Conservation (phyloP, 176 grass and related monocot species). For the Hordeum marinum region DNA sequence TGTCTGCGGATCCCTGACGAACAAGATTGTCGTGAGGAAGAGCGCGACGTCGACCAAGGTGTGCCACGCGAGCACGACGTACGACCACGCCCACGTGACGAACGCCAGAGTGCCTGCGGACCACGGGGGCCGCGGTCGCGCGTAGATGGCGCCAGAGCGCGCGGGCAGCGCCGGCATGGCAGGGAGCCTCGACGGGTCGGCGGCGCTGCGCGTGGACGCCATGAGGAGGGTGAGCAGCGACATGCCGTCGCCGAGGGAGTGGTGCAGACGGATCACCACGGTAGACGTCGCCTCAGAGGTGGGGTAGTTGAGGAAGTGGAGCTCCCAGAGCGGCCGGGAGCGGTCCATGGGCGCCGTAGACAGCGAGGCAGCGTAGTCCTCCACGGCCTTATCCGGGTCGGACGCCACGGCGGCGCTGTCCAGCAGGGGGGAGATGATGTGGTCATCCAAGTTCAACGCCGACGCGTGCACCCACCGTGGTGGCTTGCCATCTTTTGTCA, state of each 20-base stretch:
- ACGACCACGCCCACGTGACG: too few species aligned
- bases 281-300: background rate
- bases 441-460: conserved; percentile 37
- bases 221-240: background rate
- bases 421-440: conserved; percentile 26
- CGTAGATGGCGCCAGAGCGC: too few species aligned
- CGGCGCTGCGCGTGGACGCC: background rate
- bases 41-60: too few species aligned
- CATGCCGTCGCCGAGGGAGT: background rate
- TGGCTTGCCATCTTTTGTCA: background rate
- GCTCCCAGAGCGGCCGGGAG: background rate
- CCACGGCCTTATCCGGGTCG: conserved; percentile 42
- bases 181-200: background rate
- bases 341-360: conserved; percentile 38
- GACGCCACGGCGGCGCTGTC: background rate
- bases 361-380: conserved; percentile 76
- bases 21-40: too few species aligned
- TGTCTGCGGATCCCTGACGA: too few species aligned
- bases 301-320: background rate
- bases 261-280: background rate
- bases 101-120: too few species aligned
- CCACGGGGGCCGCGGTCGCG: too few species aligned
- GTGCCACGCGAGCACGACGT: too few species aligned
- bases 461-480: conserved; percentile 30
- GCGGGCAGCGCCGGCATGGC: too few species aligned